Base-by-base conservation (phyloP, 73 alveolate genomes). In the Vitrella brassicaformis region DNA sequence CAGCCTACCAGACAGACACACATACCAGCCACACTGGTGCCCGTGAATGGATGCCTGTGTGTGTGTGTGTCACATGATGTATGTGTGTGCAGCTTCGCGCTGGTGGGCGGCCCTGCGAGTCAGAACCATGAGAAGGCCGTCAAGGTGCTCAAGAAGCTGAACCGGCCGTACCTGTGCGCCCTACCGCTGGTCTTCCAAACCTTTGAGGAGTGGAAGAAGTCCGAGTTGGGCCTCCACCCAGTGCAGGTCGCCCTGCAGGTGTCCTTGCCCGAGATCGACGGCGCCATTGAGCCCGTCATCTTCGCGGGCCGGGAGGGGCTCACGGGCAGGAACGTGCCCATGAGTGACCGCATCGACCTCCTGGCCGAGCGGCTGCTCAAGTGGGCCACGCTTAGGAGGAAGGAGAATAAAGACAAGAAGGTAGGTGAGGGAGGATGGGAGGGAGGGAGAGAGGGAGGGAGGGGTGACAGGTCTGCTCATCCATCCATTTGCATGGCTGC, bases 261-360 rank as follows among this genome's bases (percentile, higher is more conserved):
- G 31, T 47, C 73, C 1, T 31, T 78, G 78, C 84, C 84, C 25
- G 84, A 78, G 68, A 78, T 78, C 28, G 84, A 78, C n/a, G 84
- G 84, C 9, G 84, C 84, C 78, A 78, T 78, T 30, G 84, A 78
- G 72, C 84, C 84, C 1, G 56, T 78, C 72, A 78, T 78, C 84
- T 78, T 78, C 68, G 46, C 78, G 0, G 84, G 84, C 19, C 84
- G 84, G 31, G 84, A 78, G n/a, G 84, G 78, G 47, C 31, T 75
- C 32, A 78, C 77, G 25, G 84, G 84, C 14, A 75, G 84, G 67
- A 67, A 75, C 78, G 69, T 78, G 32, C 84, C 84, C 27, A 78
- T 78, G 84, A 72, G 65, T 71, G 84, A 78, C 69, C 84, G 84
- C 27, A 78, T 78, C 28, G 72, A 68, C 27, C 46, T 28, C 39